A percentile compares a stretch with the other conserved stretches of the same genome.
Evolutionary conservation across 164 flowering plant species (phyloP).

Genomic region (Vitis labrusca): DNA sequence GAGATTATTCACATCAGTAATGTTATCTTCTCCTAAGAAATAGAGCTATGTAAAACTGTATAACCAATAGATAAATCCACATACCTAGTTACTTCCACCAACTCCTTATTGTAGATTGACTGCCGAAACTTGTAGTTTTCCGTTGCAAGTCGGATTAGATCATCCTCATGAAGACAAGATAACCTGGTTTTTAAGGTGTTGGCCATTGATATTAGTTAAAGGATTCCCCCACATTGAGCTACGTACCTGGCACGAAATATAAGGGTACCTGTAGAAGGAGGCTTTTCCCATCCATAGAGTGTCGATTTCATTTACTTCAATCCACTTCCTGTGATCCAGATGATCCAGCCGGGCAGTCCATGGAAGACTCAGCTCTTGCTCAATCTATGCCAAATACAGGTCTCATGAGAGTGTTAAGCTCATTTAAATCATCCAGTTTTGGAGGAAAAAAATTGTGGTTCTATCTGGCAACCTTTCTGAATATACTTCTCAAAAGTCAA

Average conservation of each 20-base stretch:
- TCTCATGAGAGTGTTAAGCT: too few relatives aligned
- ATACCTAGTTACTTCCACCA: slow-evolving; percentile 38
- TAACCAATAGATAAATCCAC: too few relatives aligned
- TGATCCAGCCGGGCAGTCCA: slow-evolving; percentile 46
- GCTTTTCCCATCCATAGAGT: slow-evolving; percentile 24
- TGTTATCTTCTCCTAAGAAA: background rate
- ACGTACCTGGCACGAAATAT: too few relatives aligned
- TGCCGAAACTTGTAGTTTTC: slow-evolving; percentile 30
- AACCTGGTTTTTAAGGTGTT: slow-evolving; percentile 19
- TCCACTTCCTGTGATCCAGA: slow-evolving; percentile 37
- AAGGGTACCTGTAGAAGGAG: slow-evolving; percentile 17
- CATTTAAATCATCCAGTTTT: too few relatives aligned
- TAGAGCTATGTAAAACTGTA: too few relatives aligned
- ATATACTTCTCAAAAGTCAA: too few relatives aligned
- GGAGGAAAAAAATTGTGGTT: too few relatives aligned
- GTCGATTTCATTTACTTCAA: slow-evolving; percentile 18
- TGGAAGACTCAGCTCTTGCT: slow-evolving; percentile 32
- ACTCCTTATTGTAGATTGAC: slow-evolving; percentile 26
- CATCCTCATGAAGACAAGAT: slow-evolving; percentile 9
- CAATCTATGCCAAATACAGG: slow-evolving; percentile 14
- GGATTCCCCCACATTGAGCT: too few relatives aligned
- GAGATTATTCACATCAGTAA: too few relatives aligned
- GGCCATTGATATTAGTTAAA: too few relatives aligned
- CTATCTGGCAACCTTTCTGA: too few relatives aligned
- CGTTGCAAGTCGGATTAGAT: slow-evolving; percentile 33